A percentile compares a stretch with the other conserved stretches of the same genome.
Conservation (phyloP, 768 basidiomycete species). For the Gelatoporia subvermispora region DNA sequence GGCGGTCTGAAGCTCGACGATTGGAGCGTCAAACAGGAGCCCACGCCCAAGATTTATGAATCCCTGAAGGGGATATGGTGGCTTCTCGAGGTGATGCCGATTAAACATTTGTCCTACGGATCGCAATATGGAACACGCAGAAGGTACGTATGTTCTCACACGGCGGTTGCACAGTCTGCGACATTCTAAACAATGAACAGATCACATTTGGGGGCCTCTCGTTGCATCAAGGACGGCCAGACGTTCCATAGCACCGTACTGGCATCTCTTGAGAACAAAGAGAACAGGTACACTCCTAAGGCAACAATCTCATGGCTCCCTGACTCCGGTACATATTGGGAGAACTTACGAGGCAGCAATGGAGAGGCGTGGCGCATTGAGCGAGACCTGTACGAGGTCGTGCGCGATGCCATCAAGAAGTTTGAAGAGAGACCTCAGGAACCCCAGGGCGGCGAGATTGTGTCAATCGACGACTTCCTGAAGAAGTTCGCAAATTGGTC, state of each 20-base stretch:
- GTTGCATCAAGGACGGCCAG: not conserved
- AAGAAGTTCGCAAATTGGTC: no score
- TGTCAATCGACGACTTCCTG: no score
- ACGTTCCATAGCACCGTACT: slow-evolving; percentile 1
- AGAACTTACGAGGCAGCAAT: no score
- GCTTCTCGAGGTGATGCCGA: not conserved
- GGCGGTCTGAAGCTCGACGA: not conserved
- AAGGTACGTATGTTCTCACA: not conserved
- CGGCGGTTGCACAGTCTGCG: not conserved
- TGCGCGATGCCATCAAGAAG: no score
- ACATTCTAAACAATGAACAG: not conserved
- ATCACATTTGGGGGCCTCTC: not conserved
- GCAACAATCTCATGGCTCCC: no score
- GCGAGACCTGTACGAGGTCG: no score
- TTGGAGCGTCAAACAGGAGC: not conserved
- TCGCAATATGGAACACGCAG: not conserved
- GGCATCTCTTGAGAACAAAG: no score
- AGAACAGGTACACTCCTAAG: no score
- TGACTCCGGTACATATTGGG: no score
- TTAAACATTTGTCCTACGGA: not conserved
- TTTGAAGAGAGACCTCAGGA: no score
- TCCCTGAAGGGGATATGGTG: slow-evolving; percentile 1
- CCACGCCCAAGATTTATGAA: not conserved
- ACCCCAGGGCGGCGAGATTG: no score
- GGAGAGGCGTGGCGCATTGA: no score